Conservation (phyloP, 31 red algal genomes). For the Endocladia muricata region DNA sequence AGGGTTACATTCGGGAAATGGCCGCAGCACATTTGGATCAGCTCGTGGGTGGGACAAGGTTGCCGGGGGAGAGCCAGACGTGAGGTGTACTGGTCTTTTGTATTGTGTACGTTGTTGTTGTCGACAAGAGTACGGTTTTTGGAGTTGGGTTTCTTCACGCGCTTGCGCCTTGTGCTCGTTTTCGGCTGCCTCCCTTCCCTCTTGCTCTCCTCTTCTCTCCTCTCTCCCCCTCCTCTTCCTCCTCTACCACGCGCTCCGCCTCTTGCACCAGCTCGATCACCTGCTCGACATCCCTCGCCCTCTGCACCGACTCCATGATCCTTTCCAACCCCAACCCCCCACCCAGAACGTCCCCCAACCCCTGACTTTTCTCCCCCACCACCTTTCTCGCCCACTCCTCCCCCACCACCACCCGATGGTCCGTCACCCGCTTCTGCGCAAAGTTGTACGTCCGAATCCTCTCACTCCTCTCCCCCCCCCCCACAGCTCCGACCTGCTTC, state of each 20-base stretch:
- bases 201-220: background rate
- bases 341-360: conserved; percentile 31
- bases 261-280: conserved; percentile 22
- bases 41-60: background rate
- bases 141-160: no score
- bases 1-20: conserved; percentile 47
- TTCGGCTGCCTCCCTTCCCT: background rate
- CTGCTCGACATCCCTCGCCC: conserved; percentile 13
- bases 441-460: conserved; percentile 91
- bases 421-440: conserved; percentile 83
- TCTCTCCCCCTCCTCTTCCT: background rate
- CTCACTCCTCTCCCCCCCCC: conserved; percentile 78
- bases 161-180: no score
- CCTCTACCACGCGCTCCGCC: conserved; percentile 1
- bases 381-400: no score
- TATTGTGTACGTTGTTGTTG: no score
- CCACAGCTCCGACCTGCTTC: conserved; percentile 50
- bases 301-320: conserved; percentile 32
- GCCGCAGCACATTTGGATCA: conserved; percentile 44
- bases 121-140: no score
- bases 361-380: conserved; percentile 39
- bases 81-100: no score
- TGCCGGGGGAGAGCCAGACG: conserved; percentile 4
- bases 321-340: conserved; percentile 51
- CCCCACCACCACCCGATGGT: conserved; percentile 63